Conservation (phyloP, 2,329 filamentous ascomycete species). For the Colletotrichum agaves region DNA sequence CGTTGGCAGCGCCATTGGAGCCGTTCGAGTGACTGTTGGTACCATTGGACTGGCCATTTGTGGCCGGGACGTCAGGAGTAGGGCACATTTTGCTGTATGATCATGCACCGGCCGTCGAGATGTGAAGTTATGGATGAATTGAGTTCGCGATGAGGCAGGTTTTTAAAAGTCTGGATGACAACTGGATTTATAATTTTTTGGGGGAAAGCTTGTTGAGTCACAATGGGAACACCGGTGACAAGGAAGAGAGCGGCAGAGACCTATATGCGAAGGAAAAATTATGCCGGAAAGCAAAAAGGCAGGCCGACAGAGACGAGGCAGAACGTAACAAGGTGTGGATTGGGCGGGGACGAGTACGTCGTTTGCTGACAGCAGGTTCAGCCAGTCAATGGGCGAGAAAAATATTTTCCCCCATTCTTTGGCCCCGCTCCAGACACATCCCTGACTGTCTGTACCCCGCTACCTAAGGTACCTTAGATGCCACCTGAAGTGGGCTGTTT, state of each 20-base stretch:
- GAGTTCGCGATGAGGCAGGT: background rate
- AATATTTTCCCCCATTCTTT: conserved; percentile 35
- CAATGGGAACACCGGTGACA: conserved; percentile 8
- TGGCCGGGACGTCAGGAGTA: conserved; percentile 37
- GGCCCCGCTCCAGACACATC: conserved; percentile 34
- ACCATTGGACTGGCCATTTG: conserved; percentile 36
- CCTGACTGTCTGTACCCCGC: conserved; percentile 30
- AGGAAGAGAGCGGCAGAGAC: conserved; percentile 16
- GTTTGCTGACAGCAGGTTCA: conserved; percentile 24
- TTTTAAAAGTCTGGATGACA: background rate
- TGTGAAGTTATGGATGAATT: background rate
- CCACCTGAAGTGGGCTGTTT: conserved; percentile 30
- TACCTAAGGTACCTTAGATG: too few relatives aligned
- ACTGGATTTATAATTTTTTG: conserved; percentile 30
- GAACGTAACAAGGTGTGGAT: conserved; percentile 36
- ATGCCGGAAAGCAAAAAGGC: conserved; percentile 26
- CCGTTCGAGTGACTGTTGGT: conserved; percentile 35
- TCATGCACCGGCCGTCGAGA: conserved; percentile 23
- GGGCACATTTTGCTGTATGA: conserved; percentile 34
- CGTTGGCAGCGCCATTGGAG: conserved; percentile 30
- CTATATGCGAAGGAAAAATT: conserved; percentile 21
- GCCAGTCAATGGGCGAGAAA: conserved; percentile 33
- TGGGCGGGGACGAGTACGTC: conserved; percentile 37
- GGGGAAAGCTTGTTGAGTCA: conserved; percentile 32
- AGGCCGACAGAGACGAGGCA: conserved; percentile 27